These are phyloP conservation scores for Colletotrichum destructivum DNA, from an alignment of 2,329 filamentous ascomycete species.

Conservation along the genomic window DNA sequence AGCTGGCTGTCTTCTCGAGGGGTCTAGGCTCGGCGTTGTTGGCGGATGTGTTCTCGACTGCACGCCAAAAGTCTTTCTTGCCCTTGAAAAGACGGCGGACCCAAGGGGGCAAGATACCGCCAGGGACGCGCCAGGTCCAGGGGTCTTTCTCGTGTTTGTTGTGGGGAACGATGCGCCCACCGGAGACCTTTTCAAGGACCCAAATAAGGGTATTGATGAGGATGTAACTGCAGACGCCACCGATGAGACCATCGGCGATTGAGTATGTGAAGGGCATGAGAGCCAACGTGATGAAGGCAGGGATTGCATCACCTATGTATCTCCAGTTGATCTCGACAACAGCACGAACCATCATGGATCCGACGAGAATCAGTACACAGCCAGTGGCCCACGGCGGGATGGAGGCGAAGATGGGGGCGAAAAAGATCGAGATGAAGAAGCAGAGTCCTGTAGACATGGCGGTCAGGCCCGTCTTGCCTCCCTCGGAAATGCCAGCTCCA, in stretches of 20 bases:
- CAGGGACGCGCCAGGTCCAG: constrained; percentile 84
- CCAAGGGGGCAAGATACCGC: constrained; percentile 84
- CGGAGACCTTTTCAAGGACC: constrained; percentile 75
- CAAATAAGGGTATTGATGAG: constrained; percentile 81
- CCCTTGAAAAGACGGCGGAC: constrained; percentile 73
- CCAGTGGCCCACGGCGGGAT: constrained; percentile 93
- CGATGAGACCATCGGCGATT: constrained; percentile 89
- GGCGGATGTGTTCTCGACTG: constrained; percentile 49
- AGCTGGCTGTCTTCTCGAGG: constrained; percentile 45
- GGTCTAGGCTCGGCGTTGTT: constrained; percentile 41
- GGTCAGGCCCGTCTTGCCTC: constrained; percentile 87
- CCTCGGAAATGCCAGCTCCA: constrained; percentile 91
- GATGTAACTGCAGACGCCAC: constrained; percentile 83
- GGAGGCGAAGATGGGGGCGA: constrained; percentile 90
- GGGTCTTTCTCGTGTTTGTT: constrained; percentile 84
- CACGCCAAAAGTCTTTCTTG: constrained; percentile 82
- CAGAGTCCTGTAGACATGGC: constrained; percentile 83
- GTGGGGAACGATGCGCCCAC: constrained; percentile 79
- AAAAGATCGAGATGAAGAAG: constrained; percentile 91
- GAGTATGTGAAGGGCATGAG: constrained; percentile 94
- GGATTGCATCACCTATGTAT: constrained; percentile 87
- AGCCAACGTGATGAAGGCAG: constrained; percentile 86
- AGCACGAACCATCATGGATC: constrained; percentile 87
- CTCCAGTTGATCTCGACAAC: constrained; percentile 90
- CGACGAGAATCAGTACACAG: constrained; percentile 88